Evolutionary conservation across 2,329 filamentous ascomycete genomes (phyloP).

Genomic region (Elsinoe perseae): DNA sequence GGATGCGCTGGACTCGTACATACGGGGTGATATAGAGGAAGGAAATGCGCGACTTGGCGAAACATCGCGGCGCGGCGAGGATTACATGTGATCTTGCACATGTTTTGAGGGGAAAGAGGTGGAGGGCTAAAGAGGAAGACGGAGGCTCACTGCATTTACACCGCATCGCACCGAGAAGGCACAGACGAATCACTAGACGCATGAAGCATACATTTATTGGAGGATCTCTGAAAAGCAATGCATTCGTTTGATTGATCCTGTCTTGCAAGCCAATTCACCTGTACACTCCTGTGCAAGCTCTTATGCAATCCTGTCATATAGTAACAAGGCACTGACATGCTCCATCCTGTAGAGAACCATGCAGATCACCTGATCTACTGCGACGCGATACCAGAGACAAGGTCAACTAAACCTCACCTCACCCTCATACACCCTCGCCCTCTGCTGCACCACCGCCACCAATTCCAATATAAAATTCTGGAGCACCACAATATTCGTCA

Average conservation of each 20-base stretch:
- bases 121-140: background rate
- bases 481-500: constrained; percentile 44
- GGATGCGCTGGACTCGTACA: background rate
- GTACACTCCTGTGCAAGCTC: background rate
- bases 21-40: background rate
- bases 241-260: background rate
- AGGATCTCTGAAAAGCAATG: background rate
- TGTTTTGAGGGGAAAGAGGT: background rate
- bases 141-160: background rate
- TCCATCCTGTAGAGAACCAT: too few relatives aligned
- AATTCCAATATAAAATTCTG: constrained; percentile 46
- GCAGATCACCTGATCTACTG: background rate
- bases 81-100: background rate
- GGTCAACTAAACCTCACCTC: constrained; percentile 35
- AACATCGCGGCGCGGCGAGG: background rate
- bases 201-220: background rate
- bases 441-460: constrained; percentile 41
- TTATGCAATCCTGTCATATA: background rate
- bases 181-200: background rate
- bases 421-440: constrained; percentile 39
- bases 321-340: too few relatives aligned
- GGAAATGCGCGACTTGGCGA: background rate
- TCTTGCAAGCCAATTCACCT: background rate
- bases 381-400: background rate
- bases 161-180: background rate